Evolutionary conservation across 257 asterid genomes (phyloP).

Genomic region (Nicotiana benthamiana): DNA sequence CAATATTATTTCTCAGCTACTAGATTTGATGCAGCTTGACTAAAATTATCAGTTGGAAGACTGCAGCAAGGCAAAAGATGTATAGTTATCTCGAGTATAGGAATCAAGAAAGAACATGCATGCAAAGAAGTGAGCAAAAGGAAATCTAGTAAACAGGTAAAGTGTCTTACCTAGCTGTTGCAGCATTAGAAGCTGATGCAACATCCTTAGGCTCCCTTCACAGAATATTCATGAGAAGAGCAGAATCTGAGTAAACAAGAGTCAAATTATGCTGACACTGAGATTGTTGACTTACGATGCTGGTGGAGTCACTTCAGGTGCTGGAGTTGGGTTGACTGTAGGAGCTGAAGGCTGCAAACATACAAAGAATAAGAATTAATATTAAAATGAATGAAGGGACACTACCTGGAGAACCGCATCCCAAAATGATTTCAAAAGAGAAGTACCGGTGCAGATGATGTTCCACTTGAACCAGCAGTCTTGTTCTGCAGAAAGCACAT

Average conservation of each 20-base stretch:
- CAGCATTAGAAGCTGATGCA: slow-evolving; percentile 37
- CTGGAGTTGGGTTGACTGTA: slow-evolving; percentile 33
- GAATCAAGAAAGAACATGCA: background rate
- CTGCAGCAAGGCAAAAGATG: slow-evolving; percentile 30
- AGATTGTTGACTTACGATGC: slow-evolving; percentile 38
- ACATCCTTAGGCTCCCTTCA: slow-evolving; percentile 38
- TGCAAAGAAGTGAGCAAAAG: background rate
- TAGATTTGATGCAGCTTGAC: slow-evolving; percentile 49
- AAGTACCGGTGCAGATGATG: slow-evolving; percentile 56
- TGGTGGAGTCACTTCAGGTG: slow-evolving; percentile 39
- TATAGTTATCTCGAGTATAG: slow-evolving; percentile 1
- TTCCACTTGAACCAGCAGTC: slow-evolving; percentile 42
- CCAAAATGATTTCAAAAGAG: background rate
- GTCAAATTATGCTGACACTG: background rate
- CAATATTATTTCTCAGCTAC: slow-evolving; percentile 45
- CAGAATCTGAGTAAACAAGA: background rate
- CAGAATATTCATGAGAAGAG: slow-evolving; percentile 11
- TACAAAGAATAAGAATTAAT: background rate
- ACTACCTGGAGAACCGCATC: background rate
- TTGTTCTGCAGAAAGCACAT: slow-evolving; percentile 44
- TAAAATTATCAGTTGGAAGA: slow-evolving; percentile 23
- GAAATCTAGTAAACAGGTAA: background rate
- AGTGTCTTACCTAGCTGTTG: slow-evolving; percentile 31
- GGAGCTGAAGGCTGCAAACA: slow-evolving; percentile 42
- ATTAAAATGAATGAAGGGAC: background rate